These are phyloP conservation scores for Coleophoma cylindrospora DNA, from an alignment of 2,329 filamentous ascomycete species.

Conservation along the genomic window DNA sequence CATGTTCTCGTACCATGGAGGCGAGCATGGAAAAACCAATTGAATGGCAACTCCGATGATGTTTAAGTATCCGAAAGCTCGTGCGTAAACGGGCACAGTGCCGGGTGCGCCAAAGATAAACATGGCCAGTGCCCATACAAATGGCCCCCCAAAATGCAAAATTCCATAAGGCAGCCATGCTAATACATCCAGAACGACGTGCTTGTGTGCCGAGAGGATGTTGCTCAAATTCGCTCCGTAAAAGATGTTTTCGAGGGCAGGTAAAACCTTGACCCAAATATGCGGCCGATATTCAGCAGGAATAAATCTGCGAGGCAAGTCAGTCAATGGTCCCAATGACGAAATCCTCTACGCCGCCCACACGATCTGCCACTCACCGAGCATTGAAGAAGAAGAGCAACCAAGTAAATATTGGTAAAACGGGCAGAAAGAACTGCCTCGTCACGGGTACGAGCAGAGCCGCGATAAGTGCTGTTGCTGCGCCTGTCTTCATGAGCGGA, in stretches of 20 bases:
- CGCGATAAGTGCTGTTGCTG: slow-evolving; percentile 60
- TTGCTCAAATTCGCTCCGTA: slow-evolving; percentile 96
- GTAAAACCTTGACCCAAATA: slow-evolving; percentile 93
- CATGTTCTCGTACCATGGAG: slow-evolving; percentile 94
- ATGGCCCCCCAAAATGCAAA: slow-evolving; percentile 82
- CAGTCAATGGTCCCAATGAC: background rate
- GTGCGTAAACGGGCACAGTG: slow-evolving; percentile 77
- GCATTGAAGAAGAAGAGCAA: slow-evolving; percentile 75
- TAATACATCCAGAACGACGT: slow-evolving; percentile 75
- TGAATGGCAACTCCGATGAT: slow-evolving; percentile 83
- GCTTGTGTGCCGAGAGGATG: slow-evolving; percentile 86
- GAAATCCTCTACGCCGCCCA: background rate
- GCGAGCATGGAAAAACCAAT: slow-evolving; percentile 86
- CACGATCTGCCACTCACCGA: slow-evolving; percentile 54
- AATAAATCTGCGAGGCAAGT: slow-evolving; percentile 64
- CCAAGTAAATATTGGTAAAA: slow-evolving; percentile 80
- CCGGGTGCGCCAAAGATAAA: slow-evolving; percentile 88
- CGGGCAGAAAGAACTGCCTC: slow-evolving; percentile 86
- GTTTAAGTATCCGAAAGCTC: slow-evolving; percentile 89
- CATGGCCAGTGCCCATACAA: slow-evolving; percentile 71
- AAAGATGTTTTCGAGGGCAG: slow-evolving; percentile 90
- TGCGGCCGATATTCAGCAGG: slow-evolving; percentile 82
- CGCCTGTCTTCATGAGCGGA: slow-evolving; percentile 70
- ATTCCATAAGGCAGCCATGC: slow-evolving; percentile 94
- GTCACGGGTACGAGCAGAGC: slow-evolving; percentile 78